phyloP scores from a whole-genome alignment of 495 filamentous ascomycete species.

The Hypoxylon trugodes region DNA sequence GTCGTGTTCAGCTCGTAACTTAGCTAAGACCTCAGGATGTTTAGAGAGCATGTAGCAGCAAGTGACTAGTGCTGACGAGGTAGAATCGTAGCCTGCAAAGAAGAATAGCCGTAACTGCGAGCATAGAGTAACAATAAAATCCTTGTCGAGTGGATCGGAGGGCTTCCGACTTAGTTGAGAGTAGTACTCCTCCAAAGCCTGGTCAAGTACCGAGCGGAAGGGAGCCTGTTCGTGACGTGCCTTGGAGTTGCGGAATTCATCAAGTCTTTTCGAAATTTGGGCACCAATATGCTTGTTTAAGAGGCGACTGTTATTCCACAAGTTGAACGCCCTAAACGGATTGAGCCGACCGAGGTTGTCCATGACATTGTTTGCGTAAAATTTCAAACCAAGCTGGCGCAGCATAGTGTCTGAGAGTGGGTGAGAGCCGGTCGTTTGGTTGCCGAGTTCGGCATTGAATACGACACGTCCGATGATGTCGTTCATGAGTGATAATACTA shows the following conservation, averaged over 20 bases:
- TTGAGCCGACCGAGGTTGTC: constrained; percentile 41
- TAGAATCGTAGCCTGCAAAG: constrained; percentile 50
- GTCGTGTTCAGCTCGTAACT: constrained; percentile 58
- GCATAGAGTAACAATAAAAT: constrained; percentile 34
- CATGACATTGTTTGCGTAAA: constrained; percentile 35
- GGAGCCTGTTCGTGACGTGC: constrained; percentile 25
- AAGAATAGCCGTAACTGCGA: constrained; percentile 42
- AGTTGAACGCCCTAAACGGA: constrained; percentile 27
- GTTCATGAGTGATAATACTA: constrained; percentile 71
- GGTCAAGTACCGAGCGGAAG: constrained; percentile 41
- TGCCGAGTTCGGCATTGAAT: constrained; percentile 42
- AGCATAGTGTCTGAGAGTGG: constrained; percentile 42
- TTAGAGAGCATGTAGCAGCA: constrained; percentile 54
- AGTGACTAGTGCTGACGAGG: constrained; percentile 49
- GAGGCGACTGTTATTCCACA: constrained; percentile 43
- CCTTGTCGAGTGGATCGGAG: constrained; percentile 25
- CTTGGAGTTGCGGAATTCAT: constrained; percentile 31
- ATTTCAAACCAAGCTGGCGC: constrained; percentile 39
- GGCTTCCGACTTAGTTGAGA: constrained; percentile 23
- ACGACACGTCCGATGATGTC: constrained; percentile 64
- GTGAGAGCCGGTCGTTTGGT: constrained; percentile 39
- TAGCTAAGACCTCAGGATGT: constrained; percentile 50
- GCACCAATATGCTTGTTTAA: constrained; percentile 37
- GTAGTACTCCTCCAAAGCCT: constrained; percentile 40
- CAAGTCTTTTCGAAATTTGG: constrained; percentile 28